These are phyloP conservation scores for Oryza glumipatula DNA, from an alignment of 176 grass and related monocot species.

Conservation along the genomic window DNA sequence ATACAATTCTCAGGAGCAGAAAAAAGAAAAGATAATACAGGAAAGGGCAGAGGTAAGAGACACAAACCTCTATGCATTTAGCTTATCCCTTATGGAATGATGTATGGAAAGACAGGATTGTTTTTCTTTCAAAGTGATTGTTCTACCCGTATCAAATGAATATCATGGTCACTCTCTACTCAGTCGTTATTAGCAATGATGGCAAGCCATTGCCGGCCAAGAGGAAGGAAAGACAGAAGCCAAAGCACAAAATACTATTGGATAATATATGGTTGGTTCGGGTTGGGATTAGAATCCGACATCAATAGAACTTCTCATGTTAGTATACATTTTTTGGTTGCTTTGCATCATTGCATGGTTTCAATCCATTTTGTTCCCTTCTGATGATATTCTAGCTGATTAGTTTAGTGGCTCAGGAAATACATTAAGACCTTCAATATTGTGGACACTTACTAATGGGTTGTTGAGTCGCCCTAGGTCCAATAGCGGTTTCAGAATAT, in stretches of 20 bases:
- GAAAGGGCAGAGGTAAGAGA: conserved; percentile 10
- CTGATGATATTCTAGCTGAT: conserved; percentile 15
- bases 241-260: conserved; percentile 26
- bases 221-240: conserved; percentile 11
- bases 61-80: conserved; percentile 52
- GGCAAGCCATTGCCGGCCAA: conserved; percentile 48
- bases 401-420: not conserved
- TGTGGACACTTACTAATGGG: conserved; percentile 1
- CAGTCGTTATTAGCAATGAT: conserved; percentile 46
- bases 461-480: conserved; percentile 20
- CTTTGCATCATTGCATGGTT: conserved; percentile 6
- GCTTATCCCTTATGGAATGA: conserved; percentile 31
- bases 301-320: not conserved
- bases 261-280: conserved; percentile 5
- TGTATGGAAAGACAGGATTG: conserved; percentile 20
- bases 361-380: conserved; percentile 26
- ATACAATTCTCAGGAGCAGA: conserved; percentile 19
- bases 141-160: conserved; percentile 26
- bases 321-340: conserved; percentile 18
- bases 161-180: conserved; percentile 24
- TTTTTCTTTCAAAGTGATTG: conserved; percentile 30
- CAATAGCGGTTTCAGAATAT: conserved; percentile 8
- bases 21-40: conserved; percentile 19
- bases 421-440: not conserved
- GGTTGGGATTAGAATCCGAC: conserved; percentile 9